Base-by-base conservation (phyloP, 352 stramenopile species). In the Phytopythium chamaehyphon region DNA sequence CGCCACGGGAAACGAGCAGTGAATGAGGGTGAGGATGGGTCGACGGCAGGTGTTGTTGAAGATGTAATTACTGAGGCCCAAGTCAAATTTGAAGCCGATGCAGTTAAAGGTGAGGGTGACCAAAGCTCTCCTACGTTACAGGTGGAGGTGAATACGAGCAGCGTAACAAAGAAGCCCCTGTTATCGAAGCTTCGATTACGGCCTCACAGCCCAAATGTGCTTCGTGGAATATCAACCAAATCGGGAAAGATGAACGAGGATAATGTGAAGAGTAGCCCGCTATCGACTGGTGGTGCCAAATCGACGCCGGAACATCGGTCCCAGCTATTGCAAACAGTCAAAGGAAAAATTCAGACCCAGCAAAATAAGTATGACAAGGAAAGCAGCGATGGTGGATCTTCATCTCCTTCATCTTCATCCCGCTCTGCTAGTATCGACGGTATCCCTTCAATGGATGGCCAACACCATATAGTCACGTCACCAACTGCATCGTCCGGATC, bases 141-240 rank as follows among this genome's bases (percentile, higher is more conserved):
- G 6, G 22, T 19, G 4, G 23, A 37, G 21, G 18, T 19, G 14
- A 18, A 28, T 2, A 28, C 16, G 16, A 48, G 15, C 19, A 38
- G 23, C 43, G 44, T 14, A 3, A 78, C 62, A 24, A 70, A 76
- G 38, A 73, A 59, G 36, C 74, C 77, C 5, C 24, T 88, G 37
- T 54, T 88, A 0, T 60, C 77, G 10, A 85, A 84, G 44, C 45
- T 88, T 12, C 71, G 73, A 2, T 57, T 88, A 9, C 62, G 66
- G n/a, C 68, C 77, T 0, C 74, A 83, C 26, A 85, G 69, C 22
- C 64, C 64, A 9, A 67, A 46, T 14, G 40, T 69, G 2, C 31
- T 31, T 15, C 24, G 21, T 18, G 63, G 54, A 18, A 52, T 64
- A 12, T 48, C 45, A 37, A 59, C 26, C 23, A n/a, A 50, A 24